phyloP scores from a whole-genome alignment of 345 rosid genomes.

The Mallotus nudiflorus region DNA sequence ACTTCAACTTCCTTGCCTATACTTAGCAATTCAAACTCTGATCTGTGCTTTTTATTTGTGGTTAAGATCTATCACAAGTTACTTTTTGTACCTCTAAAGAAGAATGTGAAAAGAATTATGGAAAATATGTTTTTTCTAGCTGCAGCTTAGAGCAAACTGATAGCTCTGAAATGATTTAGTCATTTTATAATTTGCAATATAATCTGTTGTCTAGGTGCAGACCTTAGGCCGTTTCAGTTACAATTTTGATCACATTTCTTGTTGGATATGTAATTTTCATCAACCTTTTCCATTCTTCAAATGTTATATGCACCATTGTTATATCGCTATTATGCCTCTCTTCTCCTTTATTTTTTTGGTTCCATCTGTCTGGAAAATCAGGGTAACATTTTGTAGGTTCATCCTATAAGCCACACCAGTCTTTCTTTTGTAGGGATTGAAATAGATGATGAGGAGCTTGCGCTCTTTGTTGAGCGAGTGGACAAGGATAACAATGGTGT shows the following conservation, averaged over 20 bases:
- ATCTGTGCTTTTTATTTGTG: background rate
- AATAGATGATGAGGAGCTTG: constrained; percentile 84
- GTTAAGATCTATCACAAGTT: background rate
- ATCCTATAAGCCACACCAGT: constrained; percentile 34
- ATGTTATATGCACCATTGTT: background rate
- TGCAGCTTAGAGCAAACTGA: background rate
- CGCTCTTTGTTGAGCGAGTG: constrained; percentile 82
- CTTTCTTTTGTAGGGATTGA: constrained; percentile 39
- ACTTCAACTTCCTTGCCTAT: background rate
- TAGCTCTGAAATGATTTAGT: background rate
- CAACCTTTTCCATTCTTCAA: background rate
- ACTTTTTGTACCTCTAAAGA: background rate
- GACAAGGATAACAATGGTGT: constrained; percentile 89
- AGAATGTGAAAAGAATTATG: background rate
- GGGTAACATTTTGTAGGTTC: constrained; percentile 11
- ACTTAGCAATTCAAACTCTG: background rate
- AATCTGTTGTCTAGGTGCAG: background rate
- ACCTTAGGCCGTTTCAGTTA: background rate
- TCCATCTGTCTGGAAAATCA: background rate
- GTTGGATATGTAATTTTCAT: background rate
- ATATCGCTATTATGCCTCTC: background rate
- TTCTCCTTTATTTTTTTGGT: constrained; percentile 1
- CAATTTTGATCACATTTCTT: background rate
- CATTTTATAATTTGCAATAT: background rate
- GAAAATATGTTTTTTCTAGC: background rate